Evolutionary conservation across 306 rosid species (phyloP).

Genomic region (Potentilla sterilis): DNA sequence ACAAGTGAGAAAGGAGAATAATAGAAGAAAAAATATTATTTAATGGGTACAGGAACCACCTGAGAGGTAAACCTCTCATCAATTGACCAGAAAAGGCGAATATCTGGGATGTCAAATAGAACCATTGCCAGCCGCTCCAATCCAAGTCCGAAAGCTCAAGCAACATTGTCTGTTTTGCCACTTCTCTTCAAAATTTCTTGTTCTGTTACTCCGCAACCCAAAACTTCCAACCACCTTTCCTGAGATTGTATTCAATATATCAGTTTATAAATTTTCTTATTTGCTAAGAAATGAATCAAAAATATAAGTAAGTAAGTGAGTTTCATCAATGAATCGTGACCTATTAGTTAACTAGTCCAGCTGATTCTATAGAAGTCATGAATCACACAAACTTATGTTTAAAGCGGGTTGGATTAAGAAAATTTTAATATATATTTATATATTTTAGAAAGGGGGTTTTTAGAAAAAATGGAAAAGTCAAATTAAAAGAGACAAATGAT

Average conservation of each 20-base stretch:
- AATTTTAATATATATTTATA: too few species aligned
- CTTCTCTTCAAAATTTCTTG: conserved; percentile 86
- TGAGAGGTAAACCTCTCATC: conserved; percentile 95
- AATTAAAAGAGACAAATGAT: too few species aligned
- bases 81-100: conserved; percentile 89
- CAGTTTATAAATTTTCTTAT: background rate
- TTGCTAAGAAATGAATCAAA: background rate
- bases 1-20: conserved; percentile 14
- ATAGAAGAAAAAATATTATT: background rate
- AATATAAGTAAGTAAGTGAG: too few species aligned
- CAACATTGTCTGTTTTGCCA: conserved; percentile 71
- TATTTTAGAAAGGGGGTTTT: too few species aligned
- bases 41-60: conserved; percentile 46
- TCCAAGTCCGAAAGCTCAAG: conserved; percentile 99
- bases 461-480: too few species aligned
- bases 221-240: conserved; percentile 96
- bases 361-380: background rate
- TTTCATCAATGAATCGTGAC: too few species aligned
- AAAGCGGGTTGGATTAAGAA: too few species aligned
- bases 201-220: conserved; percentile 98
- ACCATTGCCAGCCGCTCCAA: conserved; percentile 97
- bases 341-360: too few species aligned
- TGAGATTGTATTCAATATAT: conserved; percentile 25
- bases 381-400: too few species aligned
- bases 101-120: conserved; percentile 94